phyloP scores from a whole-genome alignment of 2,329 filamentous ascomycete genomes.

The Didymella lethalis region DNA sequence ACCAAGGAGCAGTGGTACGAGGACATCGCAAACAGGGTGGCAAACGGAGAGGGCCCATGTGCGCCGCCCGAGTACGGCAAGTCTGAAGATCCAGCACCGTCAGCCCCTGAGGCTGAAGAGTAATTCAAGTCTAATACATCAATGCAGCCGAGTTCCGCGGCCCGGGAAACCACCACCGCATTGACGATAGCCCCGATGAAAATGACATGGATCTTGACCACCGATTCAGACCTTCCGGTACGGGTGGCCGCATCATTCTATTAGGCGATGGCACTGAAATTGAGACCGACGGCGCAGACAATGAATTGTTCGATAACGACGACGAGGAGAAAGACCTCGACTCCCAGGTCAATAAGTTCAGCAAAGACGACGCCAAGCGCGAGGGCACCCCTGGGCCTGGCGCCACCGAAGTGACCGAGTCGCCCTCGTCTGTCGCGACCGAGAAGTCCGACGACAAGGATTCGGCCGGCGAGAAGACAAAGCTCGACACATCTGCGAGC shows the following conservation, averaged over 20 bases:
- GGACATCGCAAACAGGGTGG: conserved; percentile 89
- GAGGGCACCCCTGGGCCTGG: conserved; percentile 22
- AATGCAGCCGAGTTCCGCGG: conserved; percentile 60
- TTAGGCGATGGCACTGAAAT: conserved; percentile 95
- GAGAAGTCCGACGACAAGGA: conserved; percentile 43
- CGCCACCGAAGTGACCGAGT: conserved; percentile 41
- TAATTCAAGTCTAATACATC: conserved; percentile 49
- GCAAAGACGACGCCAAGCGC: conserved; percentile 33
- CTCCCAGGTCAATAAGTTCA: conserved; percentile 78
- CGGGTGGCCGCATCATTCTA: conserved; percentile 82
- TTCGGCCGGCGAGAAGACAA: conserved; percentile 17
- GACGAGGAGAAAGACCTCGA: conserved; percentile 85
- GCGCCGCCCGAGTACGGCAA: conserved; percentile 99
- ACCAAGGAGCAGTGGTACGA: conserved; percentile 99
- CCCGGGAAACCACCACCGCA: conserved; percentile 59
- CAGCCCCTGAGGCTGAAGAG: conserved; percentile 43
- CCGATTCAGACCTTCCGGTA: conserved; percentile 70
- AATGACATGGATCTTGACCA: conserved; percentile 78
- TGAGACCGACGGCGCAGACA: conserved; percentile 85
- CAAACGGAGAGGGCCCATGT: conserved; percentile 96
- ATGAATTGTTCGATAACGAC: conserved; percentile 93
- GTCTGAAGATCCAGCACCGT: conserved; percentile 60
- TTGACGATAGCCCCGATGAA: conserved; percentile 62
- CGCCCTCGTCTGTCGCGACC: conserved; percentile 49
- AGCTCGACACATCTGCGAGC: conserved; percentile 18